A percentile compares a stretch with the other conserved stretches of the same genome.
phyloP scores from a whole-genome alignment of 805 yeast species.

The Zygotorulaspora florentina region DNA sequence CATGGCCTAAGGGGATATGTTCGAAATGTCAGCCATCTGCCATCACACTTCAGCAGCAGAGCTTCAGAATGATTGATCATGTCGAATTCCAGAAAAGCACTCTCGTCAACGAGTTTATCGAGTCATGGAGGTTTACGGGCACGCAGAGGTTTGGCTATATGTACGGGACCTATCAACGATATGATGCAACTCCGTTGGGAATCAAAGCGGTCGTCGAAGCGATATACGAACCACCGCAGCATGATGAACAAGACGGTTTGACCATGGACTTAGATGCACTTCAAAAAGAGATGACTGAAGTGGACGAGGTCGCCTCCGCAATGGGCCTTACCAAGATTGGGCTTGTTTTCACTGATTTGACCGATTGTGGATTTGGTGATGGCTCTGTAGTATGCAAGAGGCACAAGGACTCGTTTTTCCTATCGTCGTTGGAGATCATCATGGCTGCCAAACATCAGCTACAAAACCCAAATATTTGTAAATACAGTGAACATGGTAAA shows the following conservation, averaged over 20 bases:
- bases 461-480: constrained; percentile 56
- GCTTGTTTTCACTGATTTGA: constrained; percentile 80
- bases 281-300: constrained; percentile 39
- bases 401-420: constrained; percentile 84
- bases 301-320: constrained; percentile 49
- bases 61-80: constrained; percentile 95
- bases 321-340: constrained; percentile 76
- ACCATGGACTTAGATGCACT: constrained; percentile 49
- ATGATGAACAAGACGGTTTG: constrained; percentile 81
- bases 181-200: constrained; percentile 78
- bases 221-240: constrained; percentile 89
- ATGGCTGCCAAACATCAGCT: constrained; percentile 81
- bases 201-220: constrained; percentile 92
- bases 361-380: constrained; percentile 80
- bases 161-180: constrained; percentile 75
- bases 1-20: constrained; percentile 94
- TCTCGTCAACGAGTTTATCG: constrained; percentile 77
- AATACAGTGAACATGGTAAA: constrained; percentile 56
- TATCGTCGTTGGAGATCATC: constrained; percentile 79
- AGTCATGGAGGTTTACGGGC: constrained; percentile 87
- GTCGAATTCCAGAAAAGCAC: constrained; percentile 79
- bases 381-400: constrained; percentile 91
- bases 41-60: constrained; percentile 84
- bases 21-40: constrained; percentile 97
- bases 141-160: constrained; percentile 80